Percentiles rank a stretch among this genome's conserved stretches.
Conservation (phyloP, 495 filamentous ascomycete genomes). For the Hyaloscypha bicolor region DNA sequence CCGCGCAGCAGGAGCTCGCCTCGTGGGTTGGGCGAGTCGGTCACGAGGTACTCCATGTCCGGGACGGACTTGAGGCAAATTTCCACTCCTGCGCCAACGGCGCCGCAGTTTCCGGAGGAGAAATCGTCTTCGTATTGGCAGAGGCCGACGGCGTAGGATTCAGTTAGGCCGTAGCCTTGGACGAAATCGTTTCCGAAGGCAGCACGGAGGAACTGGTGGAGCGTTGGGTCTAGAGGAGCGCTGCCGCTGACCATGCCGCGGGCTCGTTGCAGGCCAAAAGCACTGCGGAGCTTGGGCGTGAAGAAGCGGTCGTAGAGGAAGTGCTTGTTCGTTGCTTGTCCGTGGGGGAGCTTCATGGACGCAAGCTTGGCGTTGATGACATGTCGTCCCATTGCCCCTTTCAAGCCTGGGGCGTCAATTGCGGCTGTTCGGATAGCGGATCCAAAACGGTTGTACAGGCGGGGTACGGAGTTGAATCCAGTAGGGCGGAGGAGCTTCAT, state of each 20-base stretch:
- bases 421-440: slow-evolving; percentile 77
- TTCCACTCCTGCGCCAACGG: slow-evolving; percentile 66
- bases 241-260: slow-evolving; percentile 83
- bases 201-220: slow-evolving; percentile 87
- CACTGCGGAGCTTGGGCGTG: slow-evolving; percentile 83
- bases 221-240: slow-evolving; percentile 83
- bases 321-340: slow-evolving; percentile 78
- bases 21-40: slow-evolving; percentile 90
- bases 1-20: slow-evolving; percentile 89
- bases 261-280: slow-evolving; percentile 75
- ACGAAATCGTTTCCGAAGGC: slow-evolving; percentile 77
- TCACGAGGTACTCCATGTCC: slow-evolving; percentile 91
- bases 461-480: slow-evolving; percentile 83
- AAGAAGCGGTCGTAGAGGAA: slow-evolving; percentile 89
- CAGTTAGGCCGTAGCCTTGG: slow-evolving; percentile 94
- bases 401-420: slow-evolving; percentile 75
- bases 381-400: slow-evolving; percentile 78
- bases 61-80: slow-evolving; percentile 83
- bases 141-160: slow-evolving; percentile 82
- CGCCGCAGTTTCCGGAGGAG: slow-evolving; percentile 80
- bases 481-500: slow-evolving; percentile 85
- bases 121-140: slow-evolving; percentile 72
- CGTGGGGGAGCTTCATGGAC: slow-evolving; percentile 68
- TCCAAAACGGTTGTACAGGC: slow-evolving; percentile 91
- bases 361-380: slow-evolving; percentile 80